Percentiles rank a stretch among this genome's conserved stretches.
Evolutionary conservation across 2,329 filamentous ascomycete species (phyloP).

Genomic region (Ceratocystis harringtonii): DNA sequence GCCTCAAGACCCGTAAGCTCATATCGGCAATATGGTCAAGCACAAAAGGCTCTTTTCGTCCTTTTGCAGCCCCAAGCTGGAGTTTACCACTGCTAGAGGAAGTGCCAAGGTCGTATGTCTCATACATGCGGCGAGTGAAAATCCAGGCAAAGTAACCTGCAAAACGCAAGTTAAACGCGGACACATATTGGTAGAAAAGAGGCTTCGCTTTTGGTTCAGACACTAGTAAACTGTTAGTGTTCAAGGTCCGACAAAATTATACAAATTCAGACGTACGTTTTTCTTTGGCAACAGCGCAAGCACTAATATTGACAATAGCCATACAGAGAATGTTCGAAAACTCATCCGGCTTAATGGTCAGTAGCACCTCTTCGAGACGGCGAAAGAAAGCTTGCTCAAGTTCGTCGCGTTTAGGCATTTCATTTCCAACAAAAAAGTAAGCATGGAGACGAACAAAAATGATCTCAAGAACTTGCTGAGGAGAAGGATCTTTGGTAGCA

Average conservation of each 20-base stretch:
- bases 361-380: conserved; percentile 39
- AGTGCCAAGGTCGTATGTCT: conserved; percentile 4
- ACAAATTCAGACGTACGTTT: conserved; percentile 4
- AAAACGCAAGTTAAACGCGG: conserved; percentile 13
- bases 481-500: conserved; percentile 23
- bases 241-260: background rate
- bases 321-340: conserved; percentile 29
- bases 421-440: conserved; percentile 62
- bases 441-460: conserved; percentile 84
- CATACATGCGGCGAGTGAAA: conserved; percentile 12
- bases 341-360: conserved; percentile 1
- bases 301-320: conserved; percentile 71
- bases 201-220: conserved; percentile 27
- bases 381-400: conserved; percentile 74
- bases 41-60: background rate
- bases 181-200: conserved; percentile 12
- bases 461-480: conserved; percentile 49
- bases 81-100: conserved; percentile 7
- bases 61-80: conserved; percentile 28
- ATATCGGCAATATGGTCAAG: conserved; percentile 10
- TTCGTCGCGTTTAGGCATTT: conserved; percentile 61
- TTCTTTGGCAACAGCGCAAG: conserved; percentile 55
- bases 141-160: conserved; percentile 12
- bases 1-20: conserved; percentile 16
- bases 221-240: conserved; percentile 23